Conservation (phyloP, 345 rosid genomes). For the Citropsis articulata region DNA sequence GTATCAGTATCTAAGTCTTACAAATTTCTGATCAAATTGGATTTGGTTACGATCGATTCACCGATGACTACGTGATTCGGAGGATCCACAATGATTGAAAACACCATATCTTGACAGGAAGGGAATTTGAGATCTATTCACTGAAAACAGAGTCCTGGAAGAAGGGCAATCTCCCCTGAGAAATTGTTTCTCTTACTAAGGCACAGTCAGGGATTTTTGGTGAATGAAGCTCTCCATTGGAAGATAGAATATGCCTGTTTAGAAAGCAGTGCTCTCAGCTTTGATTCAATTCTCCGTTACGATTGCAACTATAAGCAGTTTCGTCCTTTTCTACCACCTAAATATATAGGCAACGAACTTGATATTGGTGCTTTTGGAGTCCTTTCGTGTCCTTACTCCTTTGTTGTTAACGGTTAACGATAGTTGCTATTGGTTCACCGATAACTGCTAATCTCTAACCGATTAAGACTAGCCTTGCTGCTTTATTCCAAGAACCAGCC, state of each 20-base stretch:
- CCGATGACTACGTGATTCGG: background rate
- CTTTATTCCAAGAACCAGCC: too few species aligned
- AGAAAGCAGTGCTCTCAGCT: too few species aligned
- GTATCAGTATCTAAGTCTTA: background rate
- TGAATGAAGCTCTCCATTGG: conserved; percentile 2
- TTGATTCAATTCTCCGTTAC: background rate
- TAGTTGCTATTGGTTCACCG: too few species aligned
- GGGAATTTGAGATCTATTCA: background rate
- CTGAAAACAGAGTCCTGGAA: background rate
- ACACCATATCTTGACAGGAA: background rate
- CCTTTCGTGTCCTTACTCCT: too few species aligned
- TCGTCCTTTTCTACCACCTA: background rate
- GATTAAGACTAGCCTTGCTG: too few species aligned
- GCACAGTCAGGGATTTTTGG: background rate
- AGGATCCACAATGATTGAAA: background rate
- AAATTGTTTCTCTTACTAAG: too few species aligned
- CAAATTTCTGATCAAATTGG: background rate
- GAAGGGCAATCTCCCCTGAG: background rate
- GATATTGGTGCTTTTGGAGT: too few species aligned
- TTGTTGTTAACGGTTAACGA: too few species aligned
- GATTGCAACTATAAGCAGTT: background rate
- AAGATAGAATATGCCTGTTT: background rate
- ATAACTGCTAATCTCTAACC: too few species aligned
- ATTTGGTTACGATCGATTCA: background rate
- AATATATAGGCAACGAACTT: background rate